These are phyloP conservation scores for Pythium chondricola DNA, from an alignment of 352 stramenopile species.

Conservation along the genomic window DNA sequence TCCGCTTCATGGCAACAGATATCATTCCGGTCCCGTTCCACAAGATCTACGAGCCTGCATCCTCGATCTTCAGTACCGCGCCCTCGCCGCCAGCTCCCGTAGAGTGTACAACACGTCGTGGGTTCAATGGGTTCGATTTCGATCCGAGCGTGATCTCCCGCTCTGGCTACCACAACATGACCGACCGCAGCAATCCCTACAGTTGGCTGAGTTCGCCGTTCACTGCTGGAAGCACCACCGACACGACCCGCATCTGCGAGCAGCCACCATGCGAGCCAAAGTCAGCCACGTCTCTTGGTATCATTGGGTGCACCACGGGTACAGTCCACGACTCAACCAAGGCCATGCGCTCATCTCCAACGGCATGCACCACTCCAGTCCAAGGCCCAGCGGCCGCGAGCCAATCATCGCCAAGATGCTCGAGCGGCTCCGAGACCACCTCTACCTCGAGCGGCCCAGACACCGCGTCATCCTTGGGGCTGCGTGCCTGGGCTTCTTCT, in stretches of 20 bases:
- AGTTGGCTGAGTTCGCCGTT: constrained; percentile 13
- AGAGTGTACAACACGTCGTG: not conserved
- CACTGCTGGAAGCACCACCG: not conserved
- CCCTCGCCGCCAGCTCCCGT: constrained; percentile 1
- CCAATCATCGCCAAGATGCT: constrained; percentile 6
- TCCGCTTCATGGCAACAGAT: not conserved
- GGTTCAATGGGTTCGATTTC: not conserved
- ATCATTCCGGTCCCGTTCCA: not conserved
- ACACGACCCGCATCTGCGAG: not conserved
- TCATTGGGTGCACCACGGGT: constrained; percentile 7
- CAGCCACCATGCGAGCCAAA: constrained; percentile 5
- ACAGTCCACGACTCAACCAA: not conserved
- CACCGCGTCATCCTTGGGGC: constrained; percentile 20
- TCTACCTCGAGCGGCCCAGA: constrained; percentile 6
- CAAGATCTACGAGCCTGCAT: constrained; percentile 2
- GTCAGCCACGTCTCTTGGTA: constrained; percentile 17
- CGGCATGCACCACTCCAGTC: constrained; percentile 3
- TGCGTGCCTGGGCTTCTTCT: constrained; percentile 23
- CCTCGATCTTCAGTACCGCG: not conserved
- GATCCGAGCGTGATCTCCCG: not conserved
- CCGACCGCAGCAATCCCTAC: constrained; percentile 6
- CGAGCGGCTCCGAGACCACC: not conserved
- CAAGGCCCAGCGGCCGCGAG: not conserved
- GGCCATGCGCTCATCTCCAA: constrained; percentile 1
- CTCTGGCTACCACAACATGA: constrained; percentile 10